Percentiles rank a stretch among this genome's conserved stretches.
Evolutionary conservation across 345 rosid genomes (phyloP).

Genomic region (Theobroma cacao): DNA sequence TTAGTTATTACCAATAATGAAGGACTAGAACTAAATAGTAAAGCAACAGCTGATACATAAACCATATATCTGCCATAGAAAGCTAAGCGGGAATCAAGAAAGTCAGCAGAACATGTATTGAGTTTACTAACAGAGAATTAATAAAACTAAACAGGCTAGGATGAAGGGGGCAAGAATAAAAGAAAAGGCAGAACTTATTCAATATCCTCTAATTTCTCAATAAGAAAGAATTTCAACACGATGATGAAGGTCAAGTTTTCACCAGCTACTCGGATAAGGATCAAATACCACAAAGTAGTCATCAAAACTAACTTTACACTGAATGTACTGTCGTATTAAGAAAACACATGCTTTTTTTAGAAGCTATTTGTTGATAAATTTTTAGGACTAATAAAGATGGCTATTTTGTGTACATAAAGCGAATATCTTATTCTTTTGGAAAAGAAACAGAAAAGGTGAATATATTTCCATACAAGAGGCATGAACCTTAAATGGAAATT

Average conservation of each 20-base stretch:
- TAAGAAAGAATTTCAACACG: neutral
- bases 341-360: neutral
- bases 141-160: neutral
- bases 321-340: neutral
- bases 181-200: neutral
- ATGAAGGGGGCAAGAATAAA: neutral
- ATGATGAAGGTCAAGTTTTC: neutral
- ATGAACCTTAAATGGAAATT: conserved; percentile 4
- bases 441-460: neutral
- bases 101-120: neutral
- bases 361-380: neutral
- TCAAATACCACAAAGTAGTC: neutral
- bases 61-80: neutral
- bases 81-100: neutral
- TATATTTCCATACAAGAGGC: neutral
- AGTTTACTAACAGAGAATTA: neutral
- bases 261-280: neutral
- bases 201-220: neutral
- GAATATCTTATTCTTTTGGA: neutral
- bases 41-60: neutral
- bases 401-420: too few relatives aligned
- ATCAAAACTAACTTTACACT: neutral
- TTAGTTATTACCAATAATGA: neutral
- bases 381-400: too few relatives aligned
- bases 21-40: neutral